These are phyloP conservation scores for Calonectria naviculata DNA, from an alignment of 2,329 filamentous ascomycete genomes.

Conservation along the genomic window DNA sequence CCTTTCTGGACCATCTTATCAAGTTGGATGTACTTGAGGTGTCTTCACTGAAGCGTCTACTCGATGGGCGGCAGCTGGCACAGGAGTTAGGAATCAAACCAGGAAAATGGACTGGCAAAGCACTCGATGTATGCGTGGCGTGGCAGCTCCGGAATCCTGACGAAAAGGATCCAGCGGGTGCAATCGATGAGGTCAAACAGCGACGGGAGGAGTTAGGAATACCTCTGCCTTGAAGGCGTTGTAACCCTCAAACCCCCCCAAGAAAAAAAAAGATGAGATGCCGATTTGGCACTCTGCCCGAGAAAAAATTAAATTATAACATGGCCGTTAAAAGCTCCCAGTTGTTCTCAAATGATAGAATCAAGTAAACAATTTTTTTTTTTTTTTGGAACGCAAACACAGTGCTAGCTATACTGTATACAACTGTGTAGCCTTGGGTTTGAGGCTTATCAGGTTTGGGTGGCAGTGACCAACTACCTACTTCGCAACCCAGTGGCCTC, in stretches of 20 bases:
- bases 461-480: background rate
- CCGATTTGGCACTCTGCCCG: too few relatives aligned
- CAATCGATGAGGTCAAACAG: constrained; percentile 68
- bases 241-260: background rate
- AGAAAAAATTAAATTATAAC: too few relatives aligned
- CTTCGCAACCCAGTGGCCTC: background rate
- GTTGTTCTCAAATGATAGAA: too few relatives aligned
- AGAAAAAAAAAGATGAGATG: too few relatives aligned
- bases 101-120: constrained; percentile 86
- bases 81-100: constrained; percentile 76
- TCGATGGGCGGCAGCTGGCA: constrained; percentile 82
- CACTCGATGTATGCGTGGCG: constrained; percentile 81
- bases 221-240: constrained; percentile 18
- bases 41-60: constrained; percentile 68
- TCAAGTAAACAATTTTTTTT: too few relatives aligned
- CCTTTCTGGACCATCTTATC: constrained; percentile 65
- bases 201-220: constrained; percentile 64
- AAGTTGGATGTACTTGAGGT: constrained; percentile 68
- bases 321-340: too few relatives aligned
- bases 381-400: too few relatives aligned
- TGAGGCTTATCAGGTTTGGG: too few relatives aligned
- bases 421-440: too few relatives aligned
- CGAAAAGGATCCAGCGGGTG: constrained; percentile 66
- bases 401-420: too few relatives aligned
- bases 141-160: constrained; percentile 90